Evolutionary conservation across 768 basidiomycete genomes (phyloP).

Genomic region (Tephrocybe sp.): DNA sequence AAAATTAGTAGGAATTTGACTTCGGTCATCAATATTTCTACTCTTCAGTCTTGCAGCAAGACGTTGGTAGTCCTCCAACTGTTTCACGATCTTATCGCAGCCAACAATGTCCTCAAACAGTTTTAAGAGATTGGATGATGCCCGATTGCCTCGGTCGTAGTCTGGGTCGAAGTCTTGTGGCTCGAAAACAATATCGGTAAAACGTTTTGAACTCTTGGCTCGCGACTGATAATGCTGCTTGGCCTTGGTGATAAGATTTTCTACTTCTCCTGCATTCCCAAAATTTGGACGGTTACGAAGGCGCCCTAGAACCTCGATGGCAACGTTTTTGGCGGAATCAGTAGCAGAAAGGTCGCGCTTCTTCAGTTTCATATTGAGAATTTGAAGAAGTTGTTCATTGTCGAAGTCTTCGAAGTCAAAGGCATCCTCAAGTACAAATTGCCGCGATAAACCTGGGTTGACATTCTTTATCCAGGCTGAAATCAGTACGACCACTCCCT

Average conservation of each 20-base stretch:
- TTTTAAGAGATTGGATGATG: conserved; percentile 49
- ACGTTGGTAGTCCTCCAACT: conserved; percentile 52
- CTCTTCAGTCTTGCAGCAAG: conserved; percentile 43
- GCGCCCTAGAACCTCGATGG: conserved; percentile 46
- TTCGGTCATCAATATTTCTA: conserved; percentile 41
- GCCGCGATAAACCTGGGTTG: conserved; percentile 64
- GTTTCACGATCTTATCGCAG: conserved; percentile 50
- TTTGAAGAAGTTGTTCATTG: conserved; percentile 48
- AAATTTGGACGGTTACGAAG: conserved; percentile 56
- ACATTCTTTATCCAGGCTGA: conserved; percentile 50
- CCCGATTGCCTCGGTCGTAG: conserved; percentile 48
- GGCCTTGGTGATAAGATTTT: conserved; percentile 54
- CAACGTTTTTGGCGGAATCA: conserved; percentile 53
- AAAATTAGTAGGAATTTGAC: conserved; percentile 66
- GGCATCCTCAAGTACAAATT: conserved; percentile 68
- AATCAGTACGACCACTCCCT: not conserved
- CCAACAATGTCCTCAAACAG: conserved; percentile 68
- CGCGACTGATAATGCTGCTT: conserved; percentile 39
- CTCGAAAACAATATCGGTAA: conserved; percentile 48
- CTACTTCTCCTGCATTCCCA: conserved; percentile 65
- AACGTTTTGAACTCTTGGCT: conserved; percentile 23
- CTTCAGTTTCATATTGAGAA: conserved; percentile 57
- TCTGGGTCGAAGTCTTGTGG: conserved; percentile 66
- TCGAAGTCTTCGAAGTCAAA: conserved; percentile 71
- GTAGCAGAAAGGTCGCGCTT: conserved; percentile 59